Base-by-base conservation (phyloP, 116 monocot genomes). In the Zostera marina region DNA sequence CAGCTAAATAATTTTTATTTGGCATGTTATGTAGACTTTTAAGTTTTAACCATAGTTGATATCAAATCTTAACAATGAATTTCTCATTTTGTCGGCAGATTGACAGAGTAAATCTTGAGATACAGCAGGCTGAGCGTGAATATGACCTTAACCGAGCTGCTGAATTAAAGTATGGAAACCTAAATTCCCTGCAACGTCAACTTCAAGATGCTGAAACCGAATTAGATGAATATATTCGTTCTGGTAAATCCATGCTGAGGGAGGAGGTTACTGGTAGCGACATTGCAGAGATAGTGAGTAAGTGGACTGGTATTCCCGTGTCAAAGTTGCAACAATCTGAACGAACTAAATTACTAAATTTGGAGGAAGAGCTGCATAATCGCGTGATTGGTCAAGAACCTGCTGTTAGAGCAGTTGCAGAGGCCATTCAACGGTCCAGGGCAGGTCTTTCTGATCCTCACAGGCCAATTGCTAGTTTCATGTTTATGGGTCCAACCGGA, bases 401-500 rank as follows among this genome's bases (percentile, higher is more conserved):
- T 23, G 99, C 99, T 11, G 99, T 99, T 20, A 68, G 19, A 63
- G 71, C 99, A 42, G 87, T 99, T 60, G 87, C 99, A 26, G 99
- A 99, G 46, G 99, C 99, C 38, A 99, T 99, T 46, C 91, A 87
- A 63, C 74, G 99, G 15, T 99, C 99, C 1, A 74, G 99, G 38
- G 91, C 99, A 51, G 99, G 99, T 32, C 76, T 99, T 9, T 99
- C 99, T 0, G 99, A 99, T 42, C 99, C 99, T 9, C 76, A 87
- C 61, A 83, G 87, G 0, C 99, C 99, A 4, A 99, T 99, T 58
- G 91, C 99, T n/a, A 99, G 99, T 71, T 99, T 99, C 84, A 99
- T 99, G 99, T 99, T 99, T 77, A 91, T 99, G 99, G 99, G 99
- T 42, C 99, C 99, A 15, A 99, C 99, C 9, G 91, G 99, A 53